Evolutionary conservation across 2,329 filamentous ascomycete genomes (phyloP).

Genomic region (Phialophora chinensis): DNA sequence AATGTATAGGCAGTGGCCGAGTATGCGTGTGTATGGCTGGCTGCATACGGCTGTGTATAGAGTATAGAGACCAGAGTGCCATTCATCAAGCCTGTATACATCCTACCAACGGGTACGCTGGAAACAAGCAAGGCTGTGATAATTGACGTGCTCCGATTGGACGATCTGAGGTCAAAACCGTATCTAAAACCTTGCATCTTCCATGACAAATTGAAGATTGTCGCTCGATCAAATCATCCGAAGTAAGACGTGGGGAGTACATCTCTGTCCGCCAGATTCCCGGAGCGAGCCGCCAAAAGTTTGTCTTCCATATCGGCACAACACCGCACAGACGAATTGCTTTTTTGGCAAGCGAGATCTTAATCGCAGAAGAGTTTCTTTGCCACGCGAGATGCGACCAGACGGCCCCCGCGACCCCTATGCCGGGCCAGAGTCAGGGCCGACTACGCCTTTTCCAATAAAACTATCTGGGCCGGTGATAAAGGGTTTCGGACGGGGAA

Average conservation of each 20-base stretch:
- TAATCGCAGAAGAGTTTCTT: background rate
- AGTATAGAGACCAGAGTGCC: constrained; percentile 7
- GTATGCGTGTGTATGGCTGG: background rate
- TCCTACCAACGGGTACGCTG: background rate
- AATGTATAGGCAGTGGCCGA: constrained; percentile 32
- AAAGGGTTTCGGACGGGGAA: constrained; percentile 90
- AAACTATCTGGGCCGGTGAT: constrained; percentile 85
- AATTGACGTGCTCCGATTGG: constrained; percentile 3
- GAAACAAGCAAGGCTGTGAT: background rate
- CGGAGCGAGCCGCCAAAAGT: background rate
- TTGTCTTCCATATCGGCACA: background rate
- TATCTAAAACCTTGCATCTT: constrained; percentile 4
- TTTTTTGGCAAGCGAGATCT: background rate
- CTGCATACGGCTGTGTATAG: constrained; percentile 18
- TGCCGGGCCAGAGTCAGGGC: constrained; percentile 75
- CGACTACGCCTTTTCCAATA: constrained; percentile 79
- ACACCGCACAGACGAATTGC: background rate
- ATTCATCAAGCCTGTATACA: background rate
- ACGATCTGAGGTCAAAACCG: background rate
- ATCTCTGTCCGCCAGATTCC: background rate
- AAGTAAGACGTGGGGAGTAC: background rate
- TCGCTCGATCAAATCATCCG: background rate
- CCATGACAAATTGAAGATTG: background rate
- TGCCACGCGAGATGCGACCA: constrained; percentile 49
- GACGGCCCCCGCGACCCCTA: constrained; percentile 68